Base-by-base conservation (phyloP, 495 filamentous ascomycete genomes). In the Cairneyella variabilis region DNA sequence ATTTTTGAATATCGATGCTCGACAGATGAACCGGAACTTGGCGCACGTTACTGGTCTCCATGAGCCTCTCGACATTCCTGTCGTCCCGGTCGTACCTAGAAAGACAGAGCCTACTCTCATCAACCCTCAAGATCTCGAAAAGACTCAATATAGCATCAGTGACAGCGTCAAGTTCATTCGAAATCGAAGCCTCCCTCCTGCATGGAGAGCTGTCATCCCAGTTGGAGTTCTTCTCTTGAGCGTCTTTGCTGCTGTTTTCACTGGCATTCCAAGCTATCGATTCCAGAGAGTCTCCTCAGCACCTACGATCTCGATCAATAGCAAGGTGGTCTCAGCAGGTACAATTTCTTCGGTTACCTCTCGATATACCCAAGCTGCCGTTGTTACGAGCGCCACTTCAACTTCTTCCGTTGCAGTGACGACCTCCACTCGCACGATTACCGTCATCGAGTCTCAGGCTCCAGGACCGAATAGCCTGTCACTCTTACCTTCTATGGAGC, bases 1-100 rank as follows among this genome's bases (percentile, higher is more conserved):
- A 0, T 90, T 91, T 53, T 70, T 83, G 57, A 84, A 81, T 41
- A 85, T 91, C 59, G 82, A 87, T 52, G 78, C 84, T 20, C 68
- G 80, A 25, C 87, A 91, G 60, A 77, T 91, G 63, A 90, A 90
- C 62, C 72, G 84, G 49, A 88, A 89, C 59, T 64, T 91, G 43
- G 84, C 85, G 46, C 85, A 79, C 36, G 67, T 91, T 44, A 83
- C 82, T 37, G 62, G 62, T 7, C 56, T 65, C 17, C 56, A 60
- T 25, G 62, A 64, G 18, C 41, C 49, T 7, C 18, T 56, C 8
- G 50, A 56, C 6, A 44, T 18, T 7, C 16, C 54, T 17, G 48
- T 22, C 10, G 37, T 48, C 12, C 20, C 47, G 3, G 17, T 9
- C 10, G 3, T 27, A 14, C 12, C 54, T 17, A 51, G 43, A 18